Percentiles rank a stretch among this genome's conserved stretches.
phyloP scores from a whole-genome alignment of 768 basidiomycete species.

The Tylopilus rubrobrunneus region DNA sequence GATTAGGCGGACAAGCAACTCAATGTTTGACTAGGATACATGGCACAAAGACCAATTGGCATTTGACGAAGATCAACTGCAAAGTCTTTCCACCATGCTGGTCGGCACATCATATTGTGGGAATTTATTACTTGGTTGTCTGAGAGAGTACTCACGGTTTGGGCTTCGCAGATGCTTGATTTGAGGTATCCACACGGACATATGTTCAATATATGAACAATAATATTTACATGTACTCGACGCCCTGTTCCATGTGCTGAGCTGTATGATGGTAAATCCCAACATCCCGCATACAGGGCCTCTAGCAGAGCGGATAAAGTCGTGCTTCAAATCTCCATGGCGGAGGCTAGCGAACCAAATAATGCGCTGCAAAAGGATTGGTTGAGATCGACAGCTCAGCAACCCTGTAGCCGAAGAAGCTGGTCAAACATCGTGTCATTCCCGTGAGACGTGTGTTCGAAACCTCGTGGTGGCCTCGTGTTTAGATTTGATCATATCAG shows the following conservation, averaged over 20 bases:
- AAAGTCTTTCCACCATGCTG: conserved; percentile 82
- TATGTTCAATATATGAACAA: neutral
- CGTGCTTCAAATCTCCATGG: neutral
- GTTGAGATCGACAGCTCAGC: conserved; percentile 5
- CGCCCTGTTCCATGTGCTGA: neutral
- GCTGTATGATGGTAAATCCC: conserved; percentile 2
- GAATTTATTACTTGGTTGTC: conserved; percentile 24
- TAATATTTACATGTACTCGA: conserved; percentile 2
- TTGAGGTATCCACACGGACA: neutral
- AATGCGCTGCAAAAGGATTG: conserved; percentile 14
- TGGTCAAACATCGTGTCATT: no score
- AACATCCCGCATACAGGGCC: neutral
- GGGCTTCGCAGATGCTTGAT: conserved; percentile 24
- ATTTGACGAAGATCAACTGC: conserved; percentile 88
- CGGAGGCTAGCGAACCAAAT: neutral
- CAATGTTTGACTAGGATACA: conserved; percentile 57
- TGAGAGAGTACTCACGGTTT: conserved; percentile 13
- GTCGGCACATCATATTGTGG: conserved; percentile 87
- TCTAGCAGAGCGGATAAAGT: neutral
- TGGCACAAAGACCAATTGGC: conserved; percentile 87
- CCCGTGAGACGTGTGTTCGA: neutral
- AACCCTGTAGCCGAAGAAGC: neutral
- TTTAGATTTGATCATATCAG: conserved; percentile 18
- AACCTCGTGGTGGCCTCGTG: conserved; percentile 27
- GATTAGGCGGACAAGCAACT: conserved; percentile 2